Percentiles rank a stretch among this genome's conserved stretches.
Evolutionary conservation across 257 asterid species (phyloP).

Genomic region (Misopates orontium): DNA sequence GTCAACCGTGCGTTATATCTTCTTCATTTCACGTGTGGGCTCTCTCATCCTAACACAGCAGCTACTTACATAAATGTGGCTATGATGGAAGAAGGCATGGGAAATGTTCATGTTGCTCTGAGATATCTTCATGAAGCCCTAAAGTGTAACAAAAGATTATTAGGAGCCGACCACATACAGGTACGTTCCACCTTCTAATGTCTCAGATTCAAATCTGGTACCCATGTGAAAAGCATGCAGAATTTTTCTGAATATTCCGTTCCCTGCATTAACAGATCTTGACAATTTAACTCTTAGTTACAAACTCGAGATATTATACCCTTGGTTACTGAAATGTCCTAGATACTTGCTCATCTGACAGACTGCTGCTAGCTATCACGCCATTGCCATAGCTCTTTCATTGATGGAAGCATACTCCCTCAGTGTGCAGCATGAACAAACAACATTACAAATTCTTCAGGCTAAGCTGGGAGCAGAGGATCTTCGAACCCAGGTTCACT

Average conservation of each 20-base stretch:
- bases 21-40: constrained; percentile 96
- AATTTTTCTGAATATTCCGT: constrained; percentile 1
- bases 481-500: constrained; percentile 95
- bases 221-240: too few species aligned
- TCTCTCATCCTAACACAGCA: constrained; percentile 98
- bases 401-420: constrained; percentile 98
- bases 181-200: constrained; percentile 39
- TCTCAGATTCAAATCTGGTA: constrained; percentile 2
- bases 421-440: constrained; percentile 98
- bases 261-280: constrained; percentile 13
- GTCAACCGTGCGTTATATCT: constrained; percentile 97
- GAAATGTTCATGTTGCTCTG: constrained; percentile 97
- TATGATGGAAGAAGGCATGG: constrained; percentile 99
- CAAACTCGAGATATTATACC: constrained; percentile 22
- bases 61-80: constrained; percentile 98
- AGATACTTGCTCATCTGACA: constrained; percentile 42
- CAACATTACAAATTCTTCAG: constrained; percentile 95
- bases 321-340: constrained; percentile 26
- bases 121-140: constrained; percentile 99
- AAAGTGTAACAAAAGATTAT: constrained; percentile 82
- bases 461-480: constrained; percentile 93
- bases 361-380: constrained; percentile 99
- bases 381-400: constrained; percentile 99
- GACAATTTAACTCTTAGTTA: constrained; percentile 17
- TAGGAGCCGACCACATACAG: constrained; percentile 99